Base-by-base conservation (phyloP, 495 filamentous ascomycete genomes). In the Aspergillus cristatus region DNA sequence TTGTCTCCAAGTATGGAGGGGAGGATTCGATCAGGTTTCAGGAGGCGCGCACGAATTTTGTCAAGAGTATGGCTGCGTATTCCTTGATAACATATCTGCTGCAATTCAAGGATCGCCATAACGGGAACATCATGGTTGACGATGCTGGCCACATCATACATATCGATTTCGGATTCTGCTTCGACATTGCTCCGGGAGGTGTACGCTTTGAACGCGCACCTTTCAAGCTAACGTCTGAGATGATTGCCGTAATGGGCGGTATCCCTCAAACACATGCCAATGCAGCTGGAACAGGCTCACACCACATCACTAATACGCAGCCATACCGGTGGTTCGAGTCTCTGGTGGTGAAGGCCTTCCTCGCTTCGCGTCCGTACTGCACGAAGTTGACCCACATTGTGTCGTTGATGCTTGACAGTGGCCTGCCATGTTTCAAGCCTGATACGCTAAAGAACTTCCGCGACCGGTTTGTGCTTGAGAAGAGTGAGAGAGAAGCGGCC, bases 21-120 rank as follows among this genome's bases (percentile, higher is more conserved):
- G 90, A 96, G 58, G 89, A 95, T 49, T 91, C 84, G 0, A 81
- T 94, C 29, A 75, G 75, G 32, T 99, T 95, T 68, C 93, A 99
- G 58, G 82, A 94, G 54, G 93, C 93, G 2, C 78, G 93, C 28
- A 91, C 78, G 56, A 95, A 96, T 54, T 99, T 99, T 48, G 88
- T 99, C 51, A 97, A 97, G 71, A 94, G 86, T 63, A 97, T 99
- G 93, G 93, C 93, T 2, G 91, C 90, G n/a, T 97, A 99, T 60
- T 94, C 86, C n/a, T 80, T 97, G 41, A 96, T 97, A 36, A 91
- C 86, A 0, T 97, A 93, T 60, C 70, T 99, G 6, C 68, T 99
- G 18, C 94, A 99, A 53, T 95, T 99, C 78, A 99, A 99, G 60
- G 93, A 99, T 58, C 78, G 93, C 4, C 93, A 99, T 61, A 99